Percentiles rank a stretch among this genome's conserved stretches.
Conservation (phyloP, 306 rosid species). For the Cajanus cajan region DNA sequence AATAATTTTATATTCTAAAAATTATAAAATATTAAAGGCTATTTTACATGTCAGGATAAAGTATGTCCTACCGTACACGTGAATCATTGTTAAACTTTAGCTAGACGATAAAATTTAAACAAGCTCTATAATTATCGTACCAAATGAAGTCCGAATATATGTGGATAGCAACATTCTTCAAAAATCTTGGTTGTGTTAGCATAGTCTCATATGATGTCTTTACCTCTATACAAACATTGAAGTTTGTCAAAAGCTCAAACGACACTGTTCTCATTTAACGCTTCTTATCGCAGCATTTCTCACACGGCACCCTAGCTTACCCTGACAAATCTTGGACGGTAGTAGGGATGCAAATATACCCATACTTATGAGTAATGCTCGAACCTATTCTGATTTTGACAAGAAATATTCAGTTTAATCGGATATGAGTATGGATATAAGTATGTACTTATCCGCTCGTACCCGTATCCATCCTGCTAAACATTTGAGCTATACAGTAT, state of each 20-base stretch:
- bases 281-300: background rate
- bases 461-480: no score
- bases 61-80: background rate
- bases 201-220: constrained; percentile 12
- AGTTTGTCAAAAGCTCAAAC: constrained; percentile 16
- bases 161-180: background rate
- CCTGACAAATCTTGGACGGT: constrained; percentile 27
- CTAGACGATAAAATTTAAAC: background rate
- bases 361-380: no score
- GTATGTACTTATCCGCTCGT: no score
- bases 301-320: constrained; percentile 7
- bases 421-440: no score
- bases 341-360: no score
- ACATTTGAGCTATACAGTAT: no score
- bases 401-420: no score
- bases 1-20: no score
- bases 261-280: constrained; percentile 22
- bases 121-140: background rate
- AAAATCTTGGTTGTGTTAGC: background rate
- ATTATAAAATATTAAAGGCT: background rate
- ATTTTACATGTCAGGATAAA: background rate
- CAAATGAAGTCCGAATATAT: background rate
- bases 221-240: background rate
- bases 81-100: background rate
- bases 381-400: no score